Evolutionary conservation across 768 basidiomycete genomes (phyloP).

Genomic region (Chalciporus sphaerocephalus): DNA sequence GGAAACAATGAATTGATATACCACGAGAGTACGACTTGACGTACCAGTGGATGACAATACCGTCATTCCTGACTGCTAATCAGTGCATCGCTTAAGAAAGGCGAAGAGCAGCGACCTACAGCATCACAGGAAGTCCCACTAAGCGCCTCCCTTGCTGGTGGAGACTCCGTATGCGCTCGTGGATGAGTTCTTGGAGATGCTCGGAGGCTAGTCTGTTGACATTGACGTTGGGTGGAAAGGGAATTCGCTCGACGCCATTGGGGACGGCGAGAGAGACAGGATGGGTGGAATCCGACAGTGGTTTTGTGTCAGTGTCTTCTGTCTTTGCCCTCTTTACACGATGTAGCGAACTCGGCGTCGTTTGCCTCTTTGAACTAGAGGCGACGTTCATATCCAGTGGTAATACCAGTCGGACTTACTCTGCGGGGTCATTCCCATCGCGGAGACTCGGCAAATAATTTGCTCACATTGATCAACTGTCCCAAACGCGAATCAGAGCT

Average conservation of each 20-base stretch:
- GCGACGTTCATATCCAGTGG: constrained; percentile 12
- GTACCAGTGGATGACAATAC: constrained; percentile 30
- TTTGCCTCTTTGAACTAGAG: constrained; percentile 15
- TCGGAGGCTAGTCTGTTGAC: constrained; percentile 8
- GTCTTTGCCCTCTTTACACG: constrained; percentile 20
- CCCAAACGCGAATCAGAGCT: too few relatives aligned
- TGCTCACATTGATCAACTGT: constrained; percentile 11
- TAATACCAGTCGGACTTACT: too few relatives aligned
- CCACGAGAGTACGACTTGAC: background rate
- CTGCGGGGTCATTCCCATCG: constrained; percentile 1
- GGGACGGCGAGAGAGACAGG: constrained; percentile 20
- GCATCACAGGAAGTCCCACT: constrained; percentile 22
- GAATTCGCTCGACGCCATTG: constrained; percentile 29
- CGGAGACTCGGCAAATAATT: constrained; percentile 21
- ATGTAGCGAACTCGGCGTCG: constrained; percentile 1
- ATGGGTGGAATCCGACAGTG: constrained; percentile 1
- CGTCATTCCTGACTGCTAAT: constrained; percentile 23
- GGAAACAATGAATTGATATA: constrained; percentile 8
- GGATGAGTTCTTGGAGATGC: constrained; percentile 12
- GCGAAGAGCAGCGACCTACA: constrained; percentile 17
- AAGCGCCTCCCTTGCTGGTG: constrained; percentile 20
- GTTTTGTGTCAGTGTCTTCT: constrained; percentile 10
- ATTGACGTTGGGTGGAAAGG: constrained; percentile 8
- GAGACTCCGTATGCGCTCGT: constrained; percentile 18
- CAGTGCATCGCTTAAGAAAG: background rate